Percentiles rank a stretch among this genome's conserved stretches.
Evolutionary conservation across 352 stramenopile species (phyloP).

Genomic region (Peronospora destructor): DNA sequence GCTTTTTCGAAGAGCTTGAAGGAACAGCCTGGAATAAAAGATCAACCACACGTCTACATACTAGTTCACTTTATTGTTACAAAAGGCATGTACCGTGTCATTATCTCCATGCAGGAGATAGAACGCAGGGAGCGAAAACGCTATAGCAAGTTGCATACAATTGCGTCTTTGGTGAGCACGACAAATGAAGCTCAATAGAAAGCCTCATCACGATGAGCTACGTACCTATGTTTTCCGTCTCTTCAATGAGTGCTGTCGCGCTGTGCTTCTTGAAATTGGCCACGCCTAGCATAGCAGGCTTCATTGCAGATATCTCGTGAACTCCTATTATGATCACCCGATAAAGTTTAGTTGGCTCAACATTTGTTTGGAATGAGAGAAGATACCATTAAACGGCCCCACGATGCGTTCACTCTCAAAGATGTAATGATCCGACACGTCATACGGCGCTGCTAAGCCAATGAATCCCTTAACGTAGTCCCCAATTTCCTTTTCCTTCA

Average conservation of each 20-base stretch:
- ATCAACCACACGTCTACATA: not conserved
- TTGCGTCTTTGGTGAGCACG: not conserved
- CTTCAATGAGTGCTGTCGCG: slow-evolving; percentile 35
- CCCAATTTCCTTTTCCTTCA: slow-evolving; percentile 28
- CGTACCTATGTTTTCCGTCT: slow-evolving; percentile 19
- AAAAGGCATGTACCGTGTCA: slow-evolving; percentile 29
- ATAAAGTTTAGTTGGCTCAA: not conserved
- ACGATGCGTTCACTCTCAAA: slow-evolving; percentile 10
- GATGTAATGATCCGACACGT: slow-evolving; percentile 70
- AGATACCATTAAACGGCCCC: not conserved
- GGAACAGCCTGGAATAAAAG: slow-evolving; percentile 40
- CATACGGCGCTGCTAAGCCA: slow-evolving; percentile 55
- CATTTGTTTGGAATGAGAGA: not conserved
- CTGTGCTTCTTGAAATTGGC: slow-evolving; percentile 49
- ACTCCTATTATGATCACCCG: slow-evolving; percentile 27
- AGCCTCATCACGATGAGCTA: not conserved
- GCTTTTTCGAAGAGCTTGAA: slow-evolving; percentile 47
- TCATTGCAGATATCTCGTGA: slow-evolving; percentile 72
- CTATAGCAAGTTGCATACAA: slow-evolving; percentile 11
- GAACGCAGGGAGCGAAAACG: slow-evolving; percentile 39
- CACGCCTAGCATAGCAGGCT: slow-evolving; percentile 62
- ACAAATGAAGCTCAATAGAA: too few species aligned
- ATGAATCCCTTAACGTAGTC: slow-evolving; percentile 50
- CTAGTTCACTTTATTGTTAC: not conserved
- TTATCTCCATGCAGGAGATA: slow-evolving; percentile 50